These are phyloP conservation scores for Coniochaeta hoffmannii DNA, from an alignment of 2,329 filamentous ascomycete species.

Conservation along the genomic window DNA sequence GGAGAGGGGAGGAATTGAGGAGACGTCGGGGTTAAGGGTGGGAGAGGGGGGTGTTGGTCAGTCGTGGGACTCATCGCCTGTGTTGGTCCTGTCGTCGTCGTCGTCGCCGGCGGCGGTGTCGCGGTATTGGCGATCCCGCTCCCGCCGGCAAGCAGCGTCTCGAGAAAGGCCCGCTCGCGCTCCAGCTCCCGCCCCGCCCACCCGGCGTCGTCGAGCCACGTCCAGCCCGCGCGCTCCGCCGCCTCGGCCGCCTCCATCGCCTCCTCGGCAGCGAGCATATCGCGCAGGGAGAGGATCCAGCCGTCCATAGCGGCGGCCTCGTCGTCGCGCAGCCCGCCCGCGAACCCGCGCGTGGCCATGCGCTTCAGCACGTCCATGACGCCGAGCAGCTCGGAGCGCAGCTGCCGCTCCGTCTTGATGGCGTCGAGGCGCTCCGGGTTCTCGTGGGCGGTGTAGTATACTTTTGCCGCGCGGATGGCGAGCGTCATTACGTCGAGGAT, in stretches of 20 bases:
- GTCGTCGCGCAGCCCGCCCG: conserved; percentile 69
- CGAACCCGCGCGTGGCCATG: conserved; percentile 82
- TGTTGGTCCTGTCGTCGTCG: conserved; percentile 1
- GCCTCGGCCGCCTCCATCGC: conserved; percentile 66
- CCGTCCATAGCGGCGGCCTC: conserved; percentile 68
- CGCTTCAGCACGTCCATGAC: conserved; percentile 89
- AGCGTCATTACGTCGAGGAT: conserved; percentile 88
- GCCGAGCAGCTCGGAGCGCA: conserved; percentile 74
- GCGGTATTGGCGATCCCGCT: conserved; percentile 10
- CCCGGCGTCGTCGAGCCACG: conserved; percentile 67
- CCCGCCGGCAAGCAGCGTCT: conserved; percentile 48
- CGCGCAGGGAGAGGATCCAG: conserved; percentile 75
- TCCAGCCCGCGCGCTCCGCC: conserved; percentile 65
- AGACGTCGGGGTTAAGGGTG: conserved; percentile 16
- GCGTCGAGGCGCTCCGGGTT: conserved; percentile 76
- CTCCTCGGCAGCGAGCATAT: conserved; percentile 70
- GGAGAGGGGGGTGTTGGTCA: conserved; percentile 4
- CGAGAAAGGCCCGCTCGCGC: conserved; percentile 74
- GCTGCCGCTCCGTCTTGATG: conserved; percentile 80
- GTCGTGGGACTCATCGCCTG: background rate
- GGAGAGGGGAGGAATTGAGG: conserved; percentile 33
- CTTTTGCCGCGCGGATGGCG: conserved; percentile 90
- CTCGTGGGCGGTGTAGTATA: conserved; percentile 93
- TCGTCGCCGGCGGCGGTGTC: background rate
- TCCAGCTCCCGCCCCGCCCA: conserved; percentile 66